Conservation (phyloP, 257 asterid species). For the Handroanthus guayacan region DNA sequence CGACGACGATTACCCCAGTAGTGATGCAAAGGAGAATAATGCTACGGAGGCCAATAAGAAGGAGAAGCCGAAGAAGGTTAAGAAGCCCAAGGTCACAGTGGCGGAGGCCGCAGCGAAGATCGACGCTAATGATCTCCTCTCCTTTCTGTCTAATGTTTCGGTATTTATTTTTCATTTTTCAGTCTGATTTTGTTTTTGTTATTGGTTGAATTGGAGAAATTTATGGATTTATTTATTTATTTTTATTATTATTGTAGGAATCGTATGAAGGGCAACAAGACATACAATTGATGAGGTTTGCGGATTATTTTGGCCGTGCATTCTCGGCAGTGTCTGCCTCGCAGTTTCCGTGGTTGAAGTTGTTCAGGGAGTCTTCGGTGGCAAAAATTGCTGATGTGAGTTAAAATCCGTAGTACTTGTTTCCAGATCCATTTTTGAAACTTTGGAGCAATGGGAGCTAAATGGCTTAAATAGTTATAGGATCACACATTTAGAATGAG, state of each 20-base stretch:
- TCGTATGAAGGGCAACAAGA: conserved; percentile 82
- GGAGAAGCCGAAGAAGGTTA: conserved; percentile 74
- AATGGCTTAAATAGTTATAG: not conserved
- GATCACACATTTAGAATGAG: conserved; percentile 19
- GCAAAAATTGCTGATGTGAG: conserved; percentile 78
- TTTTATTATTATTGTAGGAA: conserved; percentile 47
- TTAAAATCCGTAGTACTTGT: conserved; percentile 16
- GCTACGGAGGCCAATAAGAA: conserved; percentile 56
- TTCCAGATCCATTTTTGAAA: conserved; percentile 11
- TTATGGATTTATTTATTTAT: not conserved
- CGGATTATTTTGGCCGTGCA: conserved; percentile 92
- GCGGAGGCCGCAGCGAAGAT: conserved; percentile 85
- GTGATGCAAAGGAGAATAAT: conserved; percentile 55
- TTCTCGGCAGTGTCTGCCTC: conserved; percentile 76
- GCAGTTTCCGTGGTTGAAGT: conserved; percentile 86
- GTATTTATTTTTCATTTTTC: conserved; percentile 39
- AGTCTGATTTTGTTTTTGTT: conserved; percentile 21
- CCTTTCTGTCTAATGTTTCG: conserved; percentile 66
- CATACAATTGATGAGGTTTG: conserved; percentile 85
- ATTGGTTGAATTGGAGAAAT: not conserved
- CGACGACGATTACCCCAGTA: conserved; percentile 43
- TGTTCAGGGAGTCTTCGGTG: conserved; percentile 85
- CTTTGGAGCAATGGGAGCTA: not conserved
- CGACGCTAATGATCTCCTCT: conserved; percentile 65
- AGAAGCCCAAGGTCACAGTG: conserved; percentile 76